These are phyloP conservation scores for Trichomonascaceae sp. DNA, from an alignment of 1,139 yeast genomes.

Conservation along the genomic window DNA sequence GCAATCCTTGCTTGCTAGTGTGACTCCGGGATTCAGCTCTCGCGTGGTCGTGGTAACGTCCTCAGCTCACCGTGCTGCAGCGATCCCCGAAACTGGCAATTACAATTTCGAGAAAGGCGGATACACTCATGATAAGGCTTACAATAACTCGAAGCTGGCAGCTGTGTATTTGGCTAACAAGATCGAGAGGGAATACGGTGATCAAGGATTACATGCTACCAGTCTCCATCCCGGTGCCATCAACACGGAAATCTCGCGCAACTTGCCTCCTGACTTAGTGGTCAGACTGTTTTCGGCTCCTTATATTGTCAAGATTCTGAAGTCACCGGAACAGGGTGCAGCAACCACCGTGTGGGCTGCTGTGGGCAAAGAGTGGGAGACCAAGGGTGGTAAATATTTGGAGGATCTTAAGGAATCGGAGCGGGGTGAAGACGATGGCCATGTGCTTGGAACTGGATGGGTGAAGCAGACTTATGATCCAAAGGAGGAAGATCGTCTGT, in stretches of 20 bases:
- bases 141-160: slow-evolving; percentile 18
- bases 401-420: not conserved
- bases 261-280: not conserved
- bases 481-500: not conserved
- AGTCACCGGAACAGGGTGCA: not conserved
- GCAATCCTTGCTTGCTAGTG: not conserved
- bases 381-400: not conserved
- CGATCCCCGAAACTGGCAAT: slow-evolving; percentile 10
- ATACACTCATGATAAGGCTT: slow-evolving; percentile 18
- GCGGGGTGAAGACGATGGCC: not conserved
- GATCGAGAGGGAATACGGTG: slow-evolving; percentile 25
- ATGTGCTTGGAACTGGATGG: not conserved
- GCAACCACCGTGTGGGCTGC: not conserved
- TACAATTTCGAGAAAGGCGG: slow-evolving; percentile 11
- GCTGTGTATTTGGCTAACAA: slow-evolving; percentile 23
- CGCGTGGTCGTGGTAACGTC: slow-evolving; percentile 63
- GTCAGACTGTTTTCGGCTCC: too few relatives aligned
- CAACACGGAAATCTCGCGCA: not conserved
- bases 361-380: not conserved
- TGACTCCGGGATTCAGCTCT: slow-evolving; percentile 30
- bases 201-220: slow-evolving; percentile 11
- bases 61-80: slow-evolving; percentile 44
- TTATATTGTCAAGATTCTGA: not conserved
- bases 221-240: slow-evolving; percentile 16
- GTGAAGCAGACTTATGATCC: not conserved